Percentiles rank a stretch among this genome's conserved stretches.
Evolutionary conservation across 441 rosid species (phyloP).

Genomic region (Euphorbia schlechtendalii): DNA sequence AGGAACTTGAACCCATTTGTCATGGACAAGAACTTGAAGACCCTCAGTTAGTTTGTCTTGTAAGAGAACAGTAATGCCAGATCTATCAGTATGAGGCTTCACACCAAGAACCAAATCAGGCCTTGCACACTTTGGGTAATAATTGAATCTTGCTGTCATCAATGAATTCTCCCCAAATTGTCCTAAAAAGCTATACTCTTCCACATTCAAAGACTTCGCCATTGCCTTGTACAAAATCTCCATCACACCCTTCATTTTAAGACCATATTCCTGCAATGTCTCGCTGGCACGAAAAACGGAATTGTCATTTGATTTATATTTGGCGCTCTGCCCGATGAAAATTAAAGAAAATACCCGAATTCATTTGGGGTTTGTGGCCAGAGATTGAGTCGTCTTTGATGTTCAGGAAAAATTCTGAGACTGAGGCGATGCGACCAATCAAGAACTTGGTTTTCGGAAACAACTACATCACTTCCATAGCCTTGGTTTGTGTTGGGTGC

Average conservation of each 20-base stretch:
- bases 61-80: conserved; percentile 26
- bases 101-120: conserved; percentile 30
- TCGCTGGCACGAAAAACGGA: conserved; percentile 12
- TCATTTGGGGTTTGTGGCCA: conserved; percentile 40
- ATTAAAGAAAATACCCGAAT: conserved; percentile 35
- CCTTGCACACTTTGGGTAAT: conserved; percentile 28
- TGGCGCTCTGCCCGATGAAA: too few relatives aligned
- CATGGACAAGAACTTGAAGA: conserved; percentile 20
- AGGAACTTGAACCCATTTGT: conserved; percentile 6
- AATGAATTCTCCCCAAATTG: conserved; percentile 20
- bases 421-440: conserved; percentile 6
- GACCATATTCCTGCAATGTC: conserved; percentile 16
- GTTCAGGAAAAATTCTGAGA: conserved; percentile 30
- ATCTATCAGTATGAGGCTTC: conserved; percentile 31
- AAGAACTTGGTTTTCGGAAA: conserved; percentile 15
- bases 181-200: conserved; percentile 23
- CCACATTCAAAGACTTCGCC: conserved; percentile 24
- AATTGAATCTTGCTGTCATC: conserved; percentile 23
- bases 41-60: conserved; percentile 31
- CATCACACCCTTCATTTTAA: conserved; percentile 14
- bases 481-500: conserved; percentile 43
- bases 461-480: conserved; percentile 47
- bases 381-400: conserved; percentile 25
- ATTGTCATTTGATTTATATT: too few relatives aligned
- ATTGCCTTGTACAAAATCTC: conserved; percentile 29